phyloP scores from a whole-genome alignment of 176 grass and related monocot species.

The Carex kokanica region DNA sequence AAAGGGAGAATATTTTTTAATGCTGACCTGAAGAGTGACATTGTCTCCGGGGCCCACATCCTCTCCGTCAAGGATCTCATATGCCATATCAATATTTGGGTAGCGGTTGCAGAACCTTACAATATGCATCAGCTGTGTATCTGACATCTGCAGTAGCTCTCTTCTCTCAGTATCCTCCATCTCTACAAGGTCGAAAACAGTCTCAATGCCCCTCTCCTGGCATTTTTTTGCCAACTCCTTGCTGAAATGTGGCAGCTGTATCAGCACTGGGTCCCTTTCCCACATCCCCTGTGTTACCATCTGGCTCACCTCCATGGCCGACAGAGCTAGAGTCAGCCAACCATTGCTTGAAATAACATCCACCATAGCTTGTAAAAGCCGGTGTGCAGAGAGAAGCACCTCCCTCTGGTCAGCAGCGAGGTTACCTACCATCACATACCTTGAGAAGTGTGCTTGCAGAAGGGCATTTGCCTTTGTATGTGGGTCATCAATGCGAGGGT shows the following conservation, averaged over 20 bases:
- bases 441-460: slow-evolving; percentile 89
- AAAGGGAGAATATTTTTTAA: neutral
- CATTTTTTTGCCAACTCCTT: slow-evolving; percentile 75
- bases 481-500: slow-evolving; percentile 71
- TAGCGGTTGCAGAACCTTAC: slow-evolving; percentile 73
- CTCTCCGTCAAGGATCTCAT: slow-evolving; percentile 64
- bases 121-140: slow-evolving; percentile 67
- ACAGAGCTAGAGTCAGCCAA: slow-evolving; percentile 82
- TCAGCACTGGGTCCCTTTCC: slow-evolving; percentile 77
- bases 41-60: slow-evolving; percentile 56
- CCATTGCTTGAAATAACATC: slow-evolving; percentile 96
- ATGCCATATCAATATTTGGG: slow-evolving; percentile 90
- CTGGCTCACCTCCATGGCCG: slow-evolving; percentile 86
- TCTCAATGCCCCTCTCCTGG: slow-evolving; percentile 79
- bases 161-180: slow-evolving; percentile 65
- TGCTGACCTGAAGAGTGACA: slow-evolving; percentile 51
- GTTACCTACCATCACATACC: slow-evolving; percentile 70
- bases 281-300: slow-evolving; percentile 99
- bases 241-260: slow-evolving; percentile 78
- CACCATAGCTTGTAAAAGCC: slow-evolving; percentile 94
- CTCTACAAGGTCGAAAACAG: slow-evolving; percentile 85
- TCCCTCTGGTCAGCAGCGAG: slow-evolving; percentile 80
- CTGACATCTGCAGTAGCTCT: slow-evolving; percentile 65
- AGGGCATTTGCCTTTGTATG: slow-evolving; percentile 89
- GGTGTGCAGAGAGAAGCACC: slow-evolving; percentile 77